These are phyloP conservation scores for Neurospora cerealis DNA, from an alignment of 495 filamentous ascomycete species.

Conservation along the genomic window DNA sequence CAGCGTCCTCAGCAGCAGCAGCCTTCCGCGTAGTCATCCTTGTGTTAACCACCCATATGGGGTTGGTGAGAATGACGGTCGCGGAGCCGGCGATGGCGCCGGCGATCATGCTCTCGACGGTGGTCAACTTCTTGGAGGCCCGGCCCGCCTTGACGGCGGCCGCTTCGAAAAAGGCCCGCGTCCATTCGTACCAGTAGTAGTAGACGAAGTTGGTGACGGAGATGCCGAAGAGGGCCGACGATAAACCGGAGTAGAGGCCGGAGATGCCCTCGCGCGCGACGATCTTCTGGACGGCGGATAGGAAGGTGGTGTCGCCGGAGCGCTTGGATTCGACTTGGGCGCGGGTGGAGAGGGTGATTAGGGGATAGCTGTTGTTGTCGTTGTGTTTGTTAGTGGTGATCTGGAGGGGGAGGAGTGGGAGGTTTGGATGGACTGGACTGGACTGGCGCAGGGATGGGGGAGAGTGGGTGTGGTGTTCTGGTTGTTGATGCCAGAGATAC, in stretches of 20 bases:
- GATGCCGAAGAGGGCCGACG: slow-evolving; percentile 92
- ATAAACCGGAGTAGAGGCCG: slow-evolving; percentile 82
- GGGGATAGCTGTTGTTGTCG: slow-evolving; percentile 54
- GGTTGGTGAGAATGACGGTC: slow-evolving; percentile 91
- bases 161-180: slow-evolving; percentile 76
- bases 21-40: slow-evolving; percentile 86
- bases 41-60: slow-evolving; percentile 98
- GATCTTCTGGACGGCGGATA: slow-evolving; percentile 75
- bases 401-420: not conserved
- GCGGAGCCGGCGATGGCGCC: slow-evolving; percentile 91
- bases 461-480: not conserved
- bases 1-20: slow-evolving; percentile 32
- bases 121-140: slow-evolving; percentile 72
- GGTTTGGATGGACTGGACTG: not conserved
- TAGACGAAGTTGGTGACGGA: slow-evolving; percentile 99
- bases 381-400: not conserved
- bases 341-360: slow-evolving; percentile 94
- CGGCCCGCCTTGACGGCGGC: slow-evolving; percentile 68
- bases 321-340: slow-evolving; percentile 96
- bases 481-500: not conserved
- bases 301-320: slow-evolving; percentile 61
- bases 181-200: slow-evolving; percentile 99
- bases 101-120: slow-evolving; percentile 83
- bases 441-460: not conserved
- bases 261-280: slow-evolving; percentile 79